Evolutionary conservation across 192 early-diverging fungal genomes (phyloP).

Genomic region (Entomortierella beljakovae): DNA sequence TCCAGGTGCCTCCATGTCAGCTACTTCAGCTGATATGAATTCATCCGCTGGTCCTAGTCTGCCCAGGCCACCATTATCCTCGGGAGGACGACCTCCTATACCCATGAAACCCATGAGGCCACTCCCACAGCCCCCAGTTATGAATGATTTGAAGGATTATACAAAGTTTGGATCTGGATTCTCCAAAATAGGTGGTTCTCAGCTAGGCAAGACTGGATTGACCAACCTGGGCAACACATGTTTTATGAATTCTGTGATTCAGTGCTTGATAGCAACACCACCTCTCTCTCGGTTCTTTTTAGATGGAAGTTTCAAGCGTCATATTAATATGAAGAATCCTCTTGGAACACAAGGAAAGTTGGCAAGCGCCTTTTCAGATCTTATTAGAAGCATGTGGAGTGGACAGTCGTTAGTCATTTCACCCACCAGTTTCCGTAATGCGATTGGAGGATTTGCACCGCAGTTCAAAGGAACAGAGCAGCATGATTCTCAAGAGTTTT

Average conservation of each 20-base stretch:
- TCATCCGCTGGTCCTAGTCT: conserved; percentile 2
- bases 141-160: conserved; percentile 42
- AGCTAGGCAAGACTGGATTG: conserved; percentile 76
- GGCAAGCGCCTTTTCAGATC: conserved; percentile 79
- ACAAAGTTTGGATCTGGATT: conserved; percentile 48
- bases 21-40: neutral
- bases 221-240: conserved; percentile 89
- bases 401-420: conserved; percentile 81
- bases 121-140: conserved; percentile 45
- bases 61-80: neutral
- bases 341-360: conserved; percentile 81
- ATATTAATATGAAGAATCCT: conserved; percentile 74
- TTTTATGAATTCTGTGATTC: conserved; percentile 88
- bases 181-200: conserved; percentile 58
- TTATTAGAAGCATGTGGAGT: conserved; percentile 88
- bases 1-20: conserved; percentile 11
- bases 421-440: conserved; percentile 81
- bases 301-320: conserved; percentile 69
- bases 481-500: conserved; percentile 98
- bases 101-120: conserved; percentile 58
- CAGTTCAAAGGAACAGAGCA: conserved; percentile 93
- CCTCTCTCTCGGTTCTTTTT: conserved; percentile 80
- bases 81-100: conserved; percentile 15
- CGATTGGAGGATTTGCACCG: conserved; percentile 78
- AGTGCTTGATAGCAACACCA: conserved; percentile 78